These are phyloP conservation scores for Verticillium longisporum DNA, from an alignment of 2,329 filamentous ascomycete genomes.

Conservation along the genomic window DNA sequence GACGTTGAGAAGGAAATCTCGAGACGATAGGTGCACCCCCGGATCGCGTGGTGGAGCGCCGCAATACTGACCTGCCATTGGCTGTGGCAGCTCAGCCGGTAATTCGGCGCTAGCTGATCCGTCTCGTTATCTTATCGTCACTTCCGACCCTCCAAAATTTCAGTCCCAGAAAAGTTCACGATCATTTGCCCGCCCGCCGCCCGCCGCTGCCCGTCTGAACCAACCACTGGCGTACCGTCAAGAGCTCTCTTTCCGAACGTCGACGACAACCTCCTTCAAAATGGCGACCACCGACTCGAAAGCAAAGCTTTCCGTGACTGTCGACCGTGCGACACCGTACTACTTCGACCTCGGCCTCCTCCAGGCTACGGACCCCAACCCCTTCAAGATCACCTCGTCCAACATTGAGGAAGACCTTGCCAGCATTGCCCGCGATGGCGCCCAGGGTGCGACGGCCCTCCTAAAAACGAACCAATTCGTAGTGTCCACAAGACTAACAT, in stretches of 20 bases:
- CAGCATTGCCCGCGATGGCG: constrained; percentile 75
- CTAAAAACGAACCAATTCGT: neutral
- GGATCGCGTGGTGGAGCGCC: constrained; percentile 2
- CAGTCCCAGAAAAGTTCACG: constrained; percentile 11
- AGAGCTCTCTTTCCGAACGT: neutral
- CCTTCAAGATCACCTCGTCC: constrained; percentile 50
- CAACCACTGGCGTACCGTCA: neutral
- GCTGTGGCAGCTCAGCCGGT: constrained; percentile 2
- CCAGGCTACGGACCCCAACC: constrained; percentile 81
- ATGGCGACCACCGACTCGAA: constrained; percentile 31
- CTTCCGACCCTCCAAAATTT: constrained; percentile 10
- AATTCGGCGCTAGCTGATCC: constrained; percentile 10
- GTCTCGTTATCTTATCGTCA: constrained; percentile 1
- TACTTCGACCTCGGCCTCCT: constrained; percentile 89
- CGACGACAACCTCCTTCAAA: constrained; percentile 6
- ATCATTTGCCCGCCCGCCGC: neutral
- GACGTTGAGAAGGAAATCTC: constrained; percentile 10
- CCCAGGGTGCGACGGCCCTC: constrained; percentile 47
- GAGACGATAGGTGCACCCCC: constrained; percentile 3
- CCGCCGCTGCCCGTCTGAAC: constrained; percentile 1
- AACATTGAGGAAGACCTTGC: constrained; percentile 63
- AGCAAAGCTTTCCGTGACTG: constrained; percentile 53
- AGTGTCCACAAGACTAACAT: neutral
- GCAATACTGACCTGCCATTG: neutral
- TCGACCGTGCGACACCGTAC: constrained; percentile 81